These are phyloP conservation scores for Cadophora malorum DNA, from an alignment of 2,329 filamentous ascomycete genomes.

Conservation along the genomic window DNA sequence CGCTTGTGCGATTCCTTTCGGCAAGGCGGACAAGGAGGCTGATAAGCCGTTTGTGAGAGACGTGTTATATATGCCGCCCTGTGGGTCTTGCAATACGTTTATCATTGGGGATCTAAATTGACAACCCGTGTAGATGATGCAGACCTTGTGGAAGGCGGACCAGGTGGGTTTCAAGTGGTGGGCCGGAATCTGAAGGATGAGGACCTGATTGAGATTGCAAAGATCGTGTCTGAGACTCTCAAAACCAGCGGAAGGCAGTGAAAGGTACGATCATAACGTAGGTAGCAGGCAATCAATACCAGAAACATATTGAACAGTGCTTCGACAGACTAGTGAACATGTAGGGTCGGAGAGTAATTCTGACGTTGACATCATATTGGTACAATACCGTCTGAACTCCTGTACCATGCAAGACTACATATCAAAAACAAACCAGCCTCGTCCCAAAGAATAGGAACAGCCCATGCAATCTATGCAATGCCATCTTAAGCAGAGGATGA, in stretches of 20 bases:
- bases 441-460: neutral
- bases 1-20: no score
- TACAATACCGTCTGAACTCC: slow-evolving; percentile 18
- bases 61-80: no score
- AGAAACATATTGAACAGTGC: neutral
- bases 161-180: no score
- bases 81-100: no score
- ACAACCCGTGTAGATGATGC: no score
- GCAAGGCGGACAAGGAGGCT: no score
- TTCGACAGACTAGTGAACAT: neutral
- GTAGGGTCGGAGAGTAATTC: neutral
- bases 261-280: neutral
- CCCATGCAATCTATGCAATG: slow-evolving; percentile 22
- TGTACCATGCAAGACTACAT: slow-evolving; percentile 13
- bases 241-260: neutral
- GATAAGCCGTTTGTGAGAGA: no score
- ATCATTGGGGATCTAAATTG: no score
- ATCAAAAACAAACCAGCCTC: slow-evolving; percentile 1
- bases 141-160: no score
- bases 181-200: slow-evolving; percentile 13
- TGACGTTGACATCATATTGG: slow-evolving; percentile 7
- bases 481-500: slow-evolving; percentile 1
- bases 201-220: slow-evolving; percentile 13
- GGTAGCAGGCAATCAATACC: neutral
- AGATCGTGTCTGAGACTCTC: slow-evolving; percentile 2